Percentiles rank a stretch among this genome's conserved stretches.
phyloP scores from a whole-genome alignment of 2,329 filamentous ascomycete genomes.

The Chalara sp. region DNA sequence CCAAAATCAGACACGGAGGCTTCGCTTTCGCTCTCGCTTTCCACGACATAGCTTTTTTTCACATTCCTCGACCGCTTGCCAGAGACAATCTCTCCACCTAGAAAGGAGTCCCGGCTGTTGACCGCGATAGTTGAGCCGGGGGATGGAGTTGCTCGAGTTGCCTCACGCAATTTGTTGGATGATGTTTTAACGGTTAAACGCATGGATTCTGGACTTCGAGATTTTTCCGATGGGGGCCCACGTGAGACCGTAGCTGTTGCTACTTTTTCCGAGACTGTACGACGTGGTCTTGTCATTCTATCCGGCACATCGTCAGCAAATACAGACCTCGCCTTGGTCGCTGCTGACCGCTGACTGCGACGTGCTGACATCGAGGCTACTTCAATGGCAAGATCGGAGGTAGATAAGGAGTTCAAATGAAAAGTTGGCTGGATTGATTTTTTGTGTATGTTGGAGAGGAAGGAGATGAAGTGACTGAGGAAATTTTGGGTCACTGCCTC shows the following conservation, averaged over 20 bases:
- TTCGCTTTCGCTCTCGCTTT: slow-evolving; percentile 30
- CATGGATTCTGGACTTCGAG: slow-evolving; percentile 21
- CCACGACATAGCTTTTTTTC: slow-evolving; percentile 35
- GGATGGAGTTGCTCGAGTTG: slow-evolving; percentile 19
- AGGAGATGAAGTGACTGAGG: too few species aligned
- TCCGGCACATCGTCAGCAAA: slow-evolving; percentile 19
- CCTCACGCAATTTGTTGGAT: slow-evolving; percentile 27
- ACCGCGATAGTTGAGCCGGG: slow-evolving; percentile 11
- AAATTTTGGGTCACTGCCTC: too few species aligned
- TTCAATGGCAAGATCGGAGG: too few species aligned
- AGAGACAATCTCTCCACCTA: slow-evolving; percentile 24
- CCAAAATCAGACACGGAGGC: slow-evolving; percentile 19
- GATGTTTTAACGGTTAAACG: slow-evolving; percentile 28
- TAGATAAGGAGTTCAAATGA: too few species aligned
- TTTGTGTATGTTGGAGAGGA: too few species aligned
- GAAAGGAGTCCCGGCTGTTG: slow-evolving; percentile 19
- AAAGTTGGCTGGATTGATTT: too few species aligned
- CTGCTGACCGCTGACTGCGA: slow-evolving; percentile 24
- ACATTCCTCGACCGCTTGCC: slow-evolving; percentile 26
- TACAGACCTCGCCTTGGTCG: slow-evolving; percentile 20
- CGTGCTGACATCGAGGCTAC: slow-evolving; percentile 19
- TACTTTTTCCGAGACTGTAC: slow-evolving; percentile 18
- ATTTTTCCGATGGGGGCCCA: slow-evolving; percentile 18
- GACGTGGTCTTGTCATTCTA: slow-evolving; percentile 23
- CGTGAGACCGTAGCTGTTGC: slow-evolving; percentile 24